Base-by-base conservation (phyloP, 1,284 basidiomycete genomes). In the Leccinum fallax region DNA sequence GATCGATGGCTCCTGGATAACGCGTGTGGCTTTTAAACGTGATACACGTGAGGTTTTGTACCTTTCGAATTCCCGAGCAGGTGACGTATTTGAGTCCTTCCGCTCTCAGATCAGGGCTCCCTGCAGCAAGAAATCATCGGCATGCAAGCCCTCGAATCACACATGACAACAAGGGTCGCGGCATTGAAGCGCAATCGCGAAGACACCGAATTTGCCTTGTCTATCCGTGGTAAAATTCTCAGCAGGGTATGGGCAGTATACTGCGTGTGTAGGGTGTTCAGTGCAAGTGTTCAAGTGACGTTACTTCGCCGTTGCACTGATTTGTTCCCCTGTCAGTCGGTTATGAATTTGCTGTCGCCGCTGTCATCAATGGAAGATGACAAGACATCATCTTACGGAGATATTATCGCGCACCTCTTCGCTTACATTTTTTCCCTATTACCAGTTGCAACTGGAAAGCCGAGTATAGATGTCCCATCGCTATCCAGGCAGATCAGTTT, bases 401-500 rank as follows among this genome's bases (percentile, higher is more conserved):
- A 91, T 74, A 74, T 89, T 32, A 79, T 89, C 49, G 85, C 87
- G 1, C 80, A 85, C 52, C 64, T 83, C 15, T 75, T 90, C 16
- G 84, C 83, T 15, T 80, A 81, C 58, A 59, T 86, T 38, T 64
- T 89, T 9, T 79, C 83, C 6, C 74, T 83, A 9, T 67, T 86
- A 11, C 79, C 81, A 10, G 61, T 64, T 32, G 63, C 66, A 11
- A 61, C 57, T 16, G 71, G 69, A 26, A 63, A 61, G 28, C 56
- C 53, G 30, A 60, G 46, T 32, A 60, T 77, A 48, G 79, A 82
- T 16, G 75, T 84, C 10, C 76, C 77, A 16, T 80, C 81, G 8
- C 73, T 87, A 52, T 83, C 87, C 2, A 81, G 86, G 5, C 90
- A 92, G 66, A 79, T 90, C 57, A 90, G 89, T 68, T 78, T 93